Evolutionary conservation across 176 grass and related monocot genomes (phyloP), one percentile per base, ranked within the genome.

Genomic region (Rhynchospora breviuscula): DNA sequence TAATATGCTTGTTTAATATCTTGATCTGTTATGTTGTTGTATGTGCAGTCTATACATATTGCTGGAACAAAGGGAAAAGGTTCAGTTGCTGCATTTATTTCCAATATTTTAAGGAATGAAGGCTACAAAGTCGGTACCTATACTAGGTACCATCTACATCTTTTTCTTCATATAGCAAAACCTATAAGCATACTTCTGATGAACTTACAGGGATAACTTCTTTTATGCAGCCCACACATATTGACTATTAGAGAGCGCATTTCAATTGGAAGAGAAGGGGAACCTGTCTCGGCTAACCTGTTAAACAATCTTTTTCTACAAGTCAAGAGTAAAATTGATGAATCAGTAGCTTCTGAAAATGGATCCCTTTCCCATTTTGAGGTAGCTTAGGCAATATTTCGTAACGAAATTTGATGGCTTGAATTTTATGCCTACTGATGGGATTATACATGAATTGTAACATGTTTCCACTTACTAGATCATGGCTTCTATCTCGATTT

Each of bases 41-140:
- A 18, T 85, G 40, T 91, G 18, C 83, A 98, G 95, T 84, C 68
- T 79, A 89, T 98, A 59, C 95, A 95, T 87, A 89, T 98, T 63
- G 91, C 96, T 4, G 96, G 96, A 49, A 98, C 96, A 54, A 98
- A 98, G 83, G 93, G 96, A 67, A 98, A 98, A 93, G 96, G 96
- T 47, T 98, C 96, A 4, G 87, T 89, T 6, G 89, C 91, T 54
- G 82, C 96, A 23, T 95, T 95, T 76, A 72, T 95, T 15, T 93
- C 89, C 54, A 98, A 56, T 83, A 95, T 98, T 82, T 90, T 98
- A 87, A 89, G 91, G 60, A 89, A 90, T 63, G 87, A 93, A 90
- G 95, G 95, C 13, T 98, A 95, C 63, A 84, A 78, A 15, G 92
- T 98, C 59, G 95, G 95, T 10, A 90, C 90, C 85, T 98, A 95